Percentiles rank a stretch among this genome's conserved stretches.
Evolutionary conservation across 2,329 filamentous ascomycete genomes (phyloP).

Genomic region (Alternaria infectoria): DNA sequence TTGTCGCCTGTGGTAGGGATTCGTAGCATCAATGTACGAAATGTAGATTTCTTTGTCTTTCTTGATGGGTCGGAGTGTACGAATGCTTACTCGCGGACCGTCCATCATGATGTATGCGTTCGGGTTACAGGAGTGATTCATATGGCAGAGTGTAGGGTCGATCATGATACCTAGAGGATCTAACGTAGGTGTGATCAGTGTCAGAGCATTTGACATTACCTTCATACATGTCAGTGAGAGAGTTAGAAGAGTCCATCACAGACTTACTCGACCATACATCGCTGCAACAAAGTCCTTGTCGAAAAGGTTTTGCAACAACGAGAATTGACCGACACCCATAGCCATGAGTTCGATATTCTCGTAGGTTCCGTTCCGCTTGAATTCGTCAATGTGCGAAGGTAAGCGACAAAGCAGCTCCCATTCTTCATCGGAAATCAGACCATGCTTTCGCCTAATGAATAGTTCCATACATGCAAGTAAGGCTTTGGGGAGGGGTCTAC

Average conservation of each 20-base stretch:
- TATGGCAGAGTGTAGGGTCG: conserved; percentile 60
- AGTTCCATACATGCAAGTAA: conserved; percentile 63
- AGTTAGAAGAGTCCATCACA: neutral
- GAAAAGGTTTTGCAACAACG: conserved; percentile 50
- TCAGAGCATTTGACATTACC: conserved; percentile 64
- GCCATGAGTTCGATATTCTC: conserved; percentile 60
- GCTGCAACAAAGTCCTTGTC: conserved; percentile 51
- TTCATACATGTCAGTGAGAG: conserved; percentile 28
- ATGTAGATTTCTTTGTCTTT: conserved; percentile 65
- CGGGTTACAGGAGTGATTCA: conserved; percentile 69
- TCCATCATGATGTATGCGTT: conserved; percentile 66
- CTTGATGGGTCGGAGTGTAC: conserved; percentile 60
- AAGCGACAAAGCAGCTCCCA: conserved; percentile 54
- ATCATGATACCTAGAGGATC: conserved; percentile 66
- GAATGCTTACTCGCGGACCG: conserved; percentile 56
- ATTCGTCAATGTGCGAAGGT: conserved; percentile 57
- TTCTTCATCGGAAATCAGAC: conserved; percentile 46
- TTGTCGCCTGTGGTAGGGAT: conserved; percentile 58
- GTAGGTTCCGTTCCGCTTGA: conserved; percentile 49
- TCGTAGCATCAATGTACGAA: conserved; percentile 66
- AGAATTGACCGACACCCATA: conserved; percentile 62
- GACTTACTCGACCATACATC: conserved; percentile 54
- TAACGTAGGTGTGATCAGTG: conserved; percentile 61
- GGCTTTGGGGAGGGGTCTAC: conserved; percentile 58
- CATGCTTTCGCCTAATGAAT: conserved; percentile 53